Conservation (phyloP, 2,329 filamentous ascomycete genomes). For the Akanthomyces dipterigenus region DNA sequence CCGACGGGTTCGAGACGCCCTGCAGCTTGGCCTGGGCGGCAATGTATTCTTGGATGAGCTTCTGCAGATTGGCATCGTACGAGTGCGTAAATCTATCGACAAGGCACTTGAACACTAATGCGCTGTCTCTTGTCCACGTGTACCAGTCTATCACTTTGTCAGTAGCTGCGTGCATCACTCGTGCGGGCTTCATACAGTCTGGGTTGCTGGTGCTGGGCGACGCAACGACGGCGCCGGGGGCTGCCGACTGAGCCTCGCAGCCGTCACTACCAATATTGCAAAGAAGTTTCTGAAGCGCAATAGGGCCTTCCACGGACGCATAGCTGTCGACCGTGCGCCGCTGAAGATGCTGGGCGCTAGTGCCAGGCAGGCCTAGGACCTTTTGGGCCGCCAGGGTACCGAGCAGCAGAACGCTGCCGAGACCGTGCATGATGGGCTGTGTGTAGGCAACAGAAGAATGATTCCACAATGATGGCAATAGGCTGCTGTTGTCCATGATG, state of each 20-base stretch:
- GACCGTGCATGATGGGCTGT: constrained; percentile 39
- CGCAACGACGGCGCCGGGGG: constrained; percentile 48
- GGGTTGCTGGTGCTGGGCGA: constrained; percentile 47
- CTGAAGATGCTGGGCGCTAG: constrained; percentile 22
- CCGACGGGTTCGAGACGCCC: constrained; percentile 62
- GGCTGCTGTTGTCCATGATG: neutral
- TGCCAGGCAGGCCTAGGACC: constrained; percentile 39
- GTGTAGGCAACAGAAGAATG: constrained; percentile 18
- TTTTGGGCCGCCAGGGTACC: constrained; percentile 45
- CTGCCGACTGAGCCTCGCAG: constrained; percentile 40
- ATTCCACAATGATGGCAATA: neutral
- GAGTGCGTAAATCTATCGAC: constrained; percentile 57
- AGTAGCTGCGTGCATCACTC: neutral
- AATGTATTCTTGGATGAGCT: constrained; percentile 61
- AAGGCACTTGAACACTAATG: constrained; percentile 61
- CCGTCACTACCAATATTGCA: constrained; percentile 55
- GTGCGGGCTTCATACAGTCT: constrained; percentile 39
- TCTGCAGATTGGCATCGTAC: constrained; percentile 53
- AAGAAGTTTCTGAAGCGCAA: constrained; percentile 45
- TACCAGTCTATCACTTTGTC: constrained; percentile 57
- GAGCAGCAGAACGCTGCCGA: constrained; percentile 44
- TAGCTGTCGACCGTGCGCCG: constrained; percentile 43
- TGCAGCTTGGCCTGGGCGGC: constrained; percentile 60
- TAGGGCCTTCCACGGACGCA: constrained; percentile 43
- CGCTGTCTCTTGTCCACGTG: constrained; percentile 72